Evolutionary conservation across 305 asterid genomes (phyloP).

Genomic region (Solanum hybrid): DNA sequence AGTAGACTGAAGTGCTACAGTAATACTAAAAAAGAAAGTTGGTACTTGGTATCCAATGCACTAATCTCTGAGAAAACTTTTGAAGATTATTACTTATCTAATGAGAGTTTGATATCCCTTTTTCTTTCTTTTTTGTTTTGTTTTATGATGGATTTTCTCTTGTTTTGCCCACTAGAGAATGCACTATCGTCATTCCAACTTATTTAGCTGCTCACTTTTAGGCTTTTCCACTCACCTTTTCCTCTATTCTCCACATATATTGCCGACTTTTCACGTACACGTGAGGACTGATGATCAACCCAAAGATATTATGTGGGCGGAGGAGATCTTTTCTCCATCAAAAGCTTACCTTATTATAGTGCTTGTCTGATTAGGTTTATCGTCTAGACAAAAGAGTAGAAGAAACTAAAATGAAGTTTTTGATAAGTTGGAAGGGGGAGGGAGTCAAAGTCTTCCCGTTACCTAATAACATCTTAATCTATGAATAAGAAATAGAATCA

Average conservation of each 20-base stretch:
- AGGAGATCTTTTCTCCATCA: not conserved
- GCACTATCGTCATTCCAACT: constrained; percentile 2
- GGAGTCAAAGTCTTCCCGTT: not conserved
- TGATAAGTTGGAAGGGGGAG: not conserved
- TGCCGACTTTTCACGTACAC: not conserved
- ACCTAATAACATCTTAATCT: not conserved
- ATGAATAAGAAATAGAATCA: not conserved
- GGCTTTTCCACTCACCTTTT: not conserved
- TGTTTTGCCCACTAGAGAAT: not conserved
- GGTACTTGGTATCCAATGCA: not conserved
- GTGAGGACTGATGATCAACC: not conserved
- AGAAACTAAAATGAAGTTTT: not conserved
- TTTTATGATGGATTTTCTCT: not conserved
- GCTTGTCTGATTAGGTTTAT: not conserved
- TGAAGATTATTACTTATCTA: not conserved
- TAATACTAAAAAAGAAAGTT: not conserved
- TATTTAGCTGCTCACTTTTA: not conserved
- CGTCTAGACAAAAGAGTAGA: not conserved
- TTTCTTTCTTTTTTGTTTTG: not conserved
- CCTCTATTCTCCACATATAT: not conserved
- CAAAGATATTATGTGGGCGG: not conserved
- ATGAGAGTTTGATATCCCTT: not conserved
- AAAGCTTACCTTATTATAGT: not conserved
- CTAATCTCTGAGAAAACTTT: not conserved
- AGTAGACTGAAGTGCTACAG: not conserved